Evolutionary conservation across 2,329 filamentous ascomycete species (phyloP), one percentile per base, ranked within the genome.

Genomic region (Cladosporium sp.): DNA sequence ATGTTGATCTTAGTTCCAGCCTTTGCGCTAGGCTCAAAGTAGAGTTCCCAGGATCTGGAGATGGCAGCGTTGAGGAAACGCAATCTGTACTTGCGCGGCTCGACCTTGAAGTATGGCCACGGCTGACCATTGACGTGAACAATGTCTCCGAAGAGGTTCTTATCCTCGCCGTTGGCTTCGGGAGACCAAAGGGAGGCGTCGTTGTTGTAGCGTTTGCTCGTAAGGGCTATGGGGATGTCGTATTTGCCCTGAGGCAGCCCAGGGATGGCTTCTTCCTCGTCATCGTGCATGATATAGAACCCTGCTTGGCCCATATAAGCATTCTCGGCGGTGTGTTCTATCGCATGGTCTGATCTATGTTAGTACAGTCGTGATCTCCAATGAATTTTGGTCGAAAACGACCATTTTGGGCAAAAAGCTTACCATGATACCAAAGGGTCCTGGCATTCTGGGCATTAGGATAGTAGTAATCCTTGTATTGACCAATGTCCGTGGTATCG

Each of bases 391-490:
- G n/a, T n/a, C n/a, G n/a, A 19, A 7, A 39, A 4, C 5, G 12
- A 13, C n/a, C 35, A 39, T 4, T 39, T n/a, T 17, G 15, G 17
- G 17, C 3, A 12, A 10, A 39, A 17, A 39, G 17, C 36, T 48
- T 15, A 48, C 28, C 48, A 13, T 56, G 81, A 62, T 85, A 85
- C 83, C 83, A 85, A 28, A 84, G 72, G 0, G 80, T 75, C 36
- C 82, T 75, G 1, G 76, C 80, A 39, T 73, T 74, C 64, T 84
- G 77, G 12, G 68, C 70, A 64, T 85, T 85, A 8, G 83, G 82
- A 62, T 83, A 86, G 66, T 84, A 85, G 66, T 85, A 84, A 60
- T 85, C 83, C 66, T 85, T 84, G 56, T 59, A 64, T 25, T 84
- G 70, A 0, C 80, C 80, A 0, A 77, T 75, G 0, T 68, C 45